Conservation (phyloP, 1,139 yeast species). For the Kodamaea fungicola region DNA sequence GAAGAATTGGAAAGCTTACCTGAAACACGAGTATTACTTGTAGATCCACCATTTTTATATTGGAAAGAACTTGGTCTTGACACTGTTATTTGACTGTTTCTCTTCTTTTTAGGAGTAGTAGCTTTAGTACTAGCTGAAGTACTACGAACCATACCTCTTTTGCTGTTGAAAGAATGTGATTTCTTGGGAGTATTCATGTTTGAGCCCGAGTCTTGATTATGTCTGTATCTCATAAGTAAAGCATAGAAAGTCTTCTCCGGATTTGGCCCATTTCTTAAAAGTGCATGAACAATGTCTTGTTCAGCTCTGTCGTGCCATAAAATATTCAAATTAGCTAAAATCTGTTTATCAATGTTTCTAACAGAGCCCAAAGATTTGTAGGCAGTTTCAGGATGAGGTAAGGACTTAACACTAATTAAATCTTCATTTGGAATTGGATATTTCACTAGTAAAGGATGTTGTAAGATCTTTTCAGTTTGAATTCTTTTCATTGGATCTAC, state of each 20-base stretch:
- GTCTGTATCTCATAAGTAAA: slow-evolving; percentile 53
- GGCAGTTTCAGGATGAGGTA: slow-evolving; percentile 65
- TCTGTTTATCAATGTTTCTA: slow-evolving; percentile 58
- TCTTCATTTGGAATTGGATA: slow-evolving; percentile 54
- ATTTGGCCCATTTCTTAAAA: slow-evolving; percentile 55
- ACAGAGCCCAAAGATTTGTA: slow-evolving; percentile 44
- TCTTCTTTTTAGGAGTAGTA: slow-evolving; percentile 16
- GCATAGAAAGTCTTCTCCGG: slow-evolving; percentile 78
- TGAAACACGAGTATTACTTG: slow-evolving; percentile 20
- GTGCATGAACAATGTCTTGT: slow-evolving; percentile 50
- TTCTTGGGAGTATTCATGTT: slow-evolving; percentile 15
- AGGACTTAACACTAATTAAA: slow-evolving; percentile 47
- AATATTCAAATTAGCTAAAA: slow-evolving; percentile 64
- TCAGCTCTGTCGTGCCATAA: slow-evolving; percentile 72
- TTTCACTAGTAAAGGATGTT: slow-evolving; percentile 70
- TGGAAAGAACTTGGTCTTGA: slow-evolving; percentile 19
- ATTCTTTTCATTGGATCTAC: slow-evolving; percentile 79
- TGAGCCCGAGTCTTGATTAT: slow-evolving; percentile 36
- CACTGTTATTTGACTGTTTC: slow-evolving; percentile 15
- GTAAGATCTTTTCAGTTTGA: slow-evolving; percentile 68
- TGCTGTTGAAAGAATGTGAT: slow-evolving; percentile 16
- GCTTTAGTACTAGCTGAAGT: slow-evolving; percentile 12
- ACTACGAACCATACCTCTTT: slow-evolving; percentile 20
- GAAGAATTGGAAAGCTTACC: slow-evolving; percentile 30
- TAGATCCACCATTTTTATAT: slow-evolving; percentile 13